Conservation (phyloP, 2,329 filamentous ascomycete genomes). For the Ascocoryne sarcoides region DNA sequence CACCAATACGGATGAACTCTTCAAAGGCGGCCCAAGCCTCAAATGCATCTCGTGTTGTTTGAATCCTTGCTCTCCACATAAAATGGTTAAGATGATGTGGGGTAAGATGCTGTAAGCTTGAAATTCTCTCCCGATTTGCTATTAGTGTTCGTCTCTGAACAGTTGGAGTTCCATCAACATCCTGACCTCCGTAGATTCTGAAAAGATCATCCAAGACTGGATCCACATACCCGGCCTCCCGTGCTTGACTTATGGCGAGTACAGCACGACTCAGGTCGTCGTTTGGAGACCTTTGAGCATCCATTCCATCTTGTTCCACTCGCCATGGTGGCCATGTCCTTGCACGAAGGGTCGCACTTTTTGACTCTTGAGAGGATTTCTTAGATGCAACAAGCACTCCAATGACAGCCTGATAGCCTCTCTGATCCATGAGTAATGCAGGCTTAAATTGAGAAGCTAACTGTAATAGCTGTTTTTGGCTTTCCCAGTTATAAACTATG, state of each 20-base stretch:
- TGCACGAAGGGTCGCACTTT: conserved; percentile 39
- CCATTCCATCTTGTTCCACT: conserved; percentile 47
- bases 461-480: conserved; percentile 44
- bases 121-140: not conserved
- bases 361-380: conserved; percentile 43
- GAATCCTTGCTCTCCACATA: conserved; percentile 48
- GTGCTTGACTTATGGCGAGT: conserved; percentile 44
- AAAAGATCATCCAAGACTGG: conserved; percentile 40
- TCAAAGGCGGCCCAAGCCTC: conserved; percentile 47
- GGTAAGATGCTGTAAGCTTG: not conserved
- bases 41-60: conserved; percentile 49
- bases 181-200: conserved; percentile 44
- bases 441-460: conserved; percentile 41
- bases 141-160: conserved; percentile 39
- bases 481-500: conserved; percentile 46
- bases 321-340: conserved; percentile 54
- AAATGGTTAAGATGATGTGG: not conserved
- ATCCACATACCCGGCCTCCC: conserved; percentile 44
- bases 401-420: conserved; percentile 46
- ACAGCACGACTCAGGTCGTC: conserved; percentile 47
- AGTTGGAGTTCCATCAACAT: conserved; percentile 42
- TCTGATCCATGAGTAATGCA: conserved; percentile 41
- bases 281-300: conserved; percentile 42
- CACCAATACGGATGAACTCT: conserved; percentile 28
- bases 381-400: conserved; percentile 43